Evolutionary conservation across 2,329 filamentous ascomycete species (phyloP), one percentile per base, ranked within the genome.

Genomic region (Samsoniella hepiali): DNA sequence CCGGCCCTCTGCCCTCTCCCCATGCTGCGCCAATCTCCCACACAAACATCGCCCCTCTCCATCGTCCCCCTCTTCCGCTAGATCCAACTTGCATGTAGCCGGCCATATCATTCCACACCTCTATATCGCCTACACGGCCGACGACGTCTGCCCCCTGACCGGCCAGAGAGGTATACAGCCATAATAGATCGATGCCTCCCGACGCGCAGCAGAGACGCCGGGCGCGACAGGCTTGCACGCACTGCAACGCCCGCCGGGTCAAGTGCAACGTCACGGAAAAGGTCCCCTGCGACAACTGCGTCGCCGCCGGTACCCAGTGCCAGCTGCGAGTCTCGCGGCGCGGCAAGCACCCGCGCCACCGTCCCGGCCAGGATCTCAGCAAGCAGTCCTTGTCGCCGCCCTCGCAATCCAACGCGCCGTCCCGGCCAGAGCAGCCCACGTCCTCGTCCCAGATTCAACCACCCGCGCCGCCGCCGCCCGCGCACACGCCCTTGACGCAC

Each of bases 201-300:
- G 61, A 63, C 45, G 34, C 45, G 31, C 61, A 63, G 31, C 61
- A 62, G 47, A 58, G 68, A 13, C 66, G 65, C 47, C 62, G 67
- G 31, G 68, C 68, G 11, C 59, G 66, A 27, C 68, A 69, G 44
- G 68, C 68, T 13, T 69, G 68, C 56, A 60, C 65, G 1, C 49
- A 66, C 29, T 70, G 69, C 64, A 69, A 70, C 51, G 58, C 66
- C 17, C 51, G 69, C 11, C 67, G 68, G 4, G 67, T 70, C 36
- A 68, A 67, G 54, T 70, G 69, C 63, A 66, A 70, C 65, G 65
- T 69, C 62, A 67, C 66, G 54, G 68, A 70, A 53, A 40, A 49
- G 40, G 53, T 58, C 0, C 68, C 68, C 6, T 70, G 68, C 57
- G 62, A 61, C 31, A 70, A 70, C 27, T 70, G 69, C 58, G 58